Conservation (phyloP, 176 grass and related monocot genomes). For the Carex littledalei region DNA sequence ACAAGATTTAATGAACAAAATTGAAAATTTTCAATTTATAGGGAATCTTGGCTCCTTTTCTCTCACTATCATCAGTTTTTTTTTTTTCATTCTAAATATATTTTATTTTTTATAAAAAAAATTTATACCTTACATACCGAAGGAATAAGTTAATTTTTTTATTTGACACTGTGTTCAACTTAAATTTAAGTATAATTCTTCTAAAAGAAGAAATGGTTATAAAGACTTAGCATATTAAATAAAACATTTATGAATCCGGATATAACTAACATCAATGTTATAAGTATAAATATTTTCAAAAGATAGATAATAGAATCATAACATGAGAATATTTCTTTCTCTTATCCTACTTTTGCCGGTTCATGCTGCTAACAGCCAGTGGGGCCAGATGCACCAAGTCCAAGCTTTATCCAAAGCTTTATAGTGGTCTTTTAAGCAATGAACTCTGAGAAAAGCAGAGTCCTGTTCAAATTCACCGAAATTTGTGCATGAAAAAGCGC, state of each 20-base stretch:
- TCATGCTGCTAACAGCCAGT: not conserved
- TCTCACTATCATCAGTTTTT: no score
- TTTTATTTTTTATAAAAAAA: not conserved
- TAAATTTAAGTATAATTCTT: not conserved
- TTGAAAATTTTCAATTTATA: no score
- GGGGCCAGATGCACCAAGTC: not conserved
- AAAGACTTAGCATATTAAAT: not conserved
- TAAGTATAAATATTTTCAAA: not conserved
- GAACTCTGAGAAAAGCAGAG: no score
- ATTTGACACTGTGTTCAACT: not conserved
- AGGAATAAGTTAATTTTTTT: not conserved
- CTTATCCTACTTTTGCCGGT: not conserved
- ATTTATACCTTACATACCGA: not conserved
- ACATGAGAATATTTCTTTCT: not conserved
- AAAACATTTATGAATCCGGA: not conserved
- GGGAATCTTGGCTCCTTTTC: no score
- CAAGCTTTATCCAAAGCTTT: not conserved
- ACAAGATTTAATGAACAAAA: no score
- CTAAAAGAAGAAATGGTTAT: not conserved
- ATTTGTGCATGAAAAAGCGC: no score
- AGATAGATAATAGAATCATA: not conserved
- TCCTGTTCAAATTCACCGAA: no score
- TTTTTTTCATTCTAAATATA: not conserved
- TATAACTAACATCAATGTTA: not conserved
- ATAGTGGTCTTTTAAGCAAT: not conserved